Conservation (phyloP, 129 eudicot genomes). For the Heracleum sosnowskyi region DNA sequence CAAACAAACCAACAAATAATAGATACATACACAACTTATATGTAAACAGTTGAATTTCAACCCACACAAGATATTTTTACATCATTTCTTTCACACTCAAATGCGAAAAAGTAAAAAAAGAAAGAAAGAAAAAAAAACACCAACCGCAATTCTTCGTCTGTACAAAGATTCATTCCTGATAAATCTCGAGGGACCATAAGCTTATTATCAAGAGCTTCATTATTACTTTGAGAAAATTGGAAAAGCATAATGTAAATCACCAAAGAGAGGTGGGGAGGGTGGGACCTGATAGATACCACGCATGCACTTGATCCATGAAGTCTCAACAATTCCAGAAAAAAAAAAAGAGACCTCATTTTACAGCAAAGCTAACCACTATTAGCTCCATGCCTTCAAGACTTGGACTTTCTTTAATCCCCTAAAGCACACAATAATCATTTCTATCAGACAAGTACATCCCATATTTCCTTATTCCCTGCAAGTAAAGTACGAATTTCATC, state of each 20-base stretch:
- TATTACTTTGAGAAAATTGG: not conserved
- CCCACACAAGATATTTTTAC: not conserved
- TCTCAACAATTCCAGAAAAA: slow-evolving; percentile 21
- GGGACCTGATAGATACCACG: slow-evolving; percentile 42
- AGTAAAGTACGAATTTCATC: slow-evolving; percentile 6
- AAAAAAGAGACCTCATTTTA: slow-evolving; percentile 22
- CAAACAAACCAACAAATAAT: not conserved
- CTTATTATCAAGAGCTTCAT: not conserved
- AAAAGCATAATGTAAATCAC: not conserved
- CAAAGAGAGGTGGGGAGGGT: slow-evolving; percentile 21
- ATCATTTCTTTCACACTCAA: slow-evolving; percentile 1
- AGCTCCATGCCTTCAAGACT: slow-evolving; percentile 14
- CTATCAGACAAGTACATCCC: slow-evolving; percentile 25
- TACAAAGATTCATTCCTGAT: not conserved
- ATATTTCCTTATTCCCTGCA: slow-evolving; percentile 13
- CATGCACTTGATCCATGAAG: slow-evolving; percentile 35
- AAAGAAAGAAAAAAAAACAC: not conserved
- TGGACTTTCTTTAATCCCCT: slow-evolving; percentile 20
- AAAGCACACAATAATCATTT: slow-evolving; percentile 31
- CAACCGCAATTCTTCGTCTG: not conserved
- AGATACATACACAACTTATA: not conserved
- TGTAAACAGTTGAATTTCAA: not conserved
- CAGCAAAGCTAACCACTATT: slow-evolving; percentile 21
- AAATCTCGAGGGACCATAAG: not conserved
- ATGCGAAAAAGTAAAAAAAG: not conserved